phyloP scores from a whole-genome alignment of 805 yeast species.

The Saturnispora diversa region DNA sequence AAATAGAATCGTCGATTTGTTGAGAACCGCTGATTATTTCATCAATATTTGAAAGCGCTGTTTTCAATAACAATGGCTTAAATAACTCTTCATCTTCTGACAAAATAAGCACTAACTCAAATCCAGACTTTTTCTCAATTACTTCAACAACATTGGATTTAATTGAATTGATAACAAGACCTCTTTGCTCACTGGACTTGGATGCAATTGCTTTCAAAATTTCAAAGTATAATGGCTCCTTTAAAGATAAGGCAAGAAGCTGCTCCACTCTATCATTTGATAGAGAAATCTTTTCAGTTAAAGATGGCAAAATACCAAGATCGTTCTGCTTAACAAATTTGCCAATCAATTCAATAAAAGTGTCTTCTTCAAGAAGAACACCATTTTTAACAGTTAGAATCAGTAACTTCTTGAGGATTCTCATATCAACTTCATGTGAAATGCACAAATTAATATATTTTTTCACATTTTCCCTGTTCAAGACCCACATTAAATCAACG shows the following conservation, averaged over 20 bases:
- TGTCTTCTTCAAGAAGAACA: background rate
- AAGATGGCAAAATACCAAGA: slow-evolving; percentile 1
- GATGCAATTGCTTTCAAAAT: slow-evolving; percentile 6
- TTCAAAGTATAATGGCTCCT: background rate
- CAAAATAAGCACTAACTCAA: slow-evolving; percentile 7
- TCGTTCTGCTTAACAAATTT: too few species aligned
- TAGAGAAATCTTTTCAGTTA: slow-evolving; percentile 5
- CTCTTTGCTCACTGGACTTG: background rate
- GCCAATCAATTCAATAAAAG: background rate
- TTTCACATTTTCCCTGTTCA: slow-evolving; percentile 11
- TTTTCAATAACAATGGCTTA: slow-evolving; percentile 8
- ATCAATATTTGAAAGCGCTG: too few species aligned
- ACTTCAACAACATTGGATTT: background rate
- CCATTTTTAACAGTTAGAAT: background rate
- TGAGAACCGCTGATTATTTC: slow-evolving; percentile 6
- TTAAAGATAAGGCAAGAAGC: background rate
- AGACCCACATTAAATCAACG: slow-evolving; percentile 19
- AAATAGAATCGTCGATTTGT: slow-evolving; percentile 1
- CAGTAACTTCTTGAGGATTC: background rate
- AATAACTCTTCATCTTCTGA: background rate
- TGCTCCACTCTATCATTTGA: slow-evolving; percentile 1
- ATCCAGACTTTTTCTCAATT: slow-evolving; percentile 4
- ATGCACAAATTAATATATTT: background rate
- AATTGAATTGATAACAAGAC: background rate
- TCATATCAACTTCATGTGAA: background rate